phyloP scores from a whole-genome alignment of 2,329 filamentous ascomycete genomes.

The Amphichorda felina region DNA sequence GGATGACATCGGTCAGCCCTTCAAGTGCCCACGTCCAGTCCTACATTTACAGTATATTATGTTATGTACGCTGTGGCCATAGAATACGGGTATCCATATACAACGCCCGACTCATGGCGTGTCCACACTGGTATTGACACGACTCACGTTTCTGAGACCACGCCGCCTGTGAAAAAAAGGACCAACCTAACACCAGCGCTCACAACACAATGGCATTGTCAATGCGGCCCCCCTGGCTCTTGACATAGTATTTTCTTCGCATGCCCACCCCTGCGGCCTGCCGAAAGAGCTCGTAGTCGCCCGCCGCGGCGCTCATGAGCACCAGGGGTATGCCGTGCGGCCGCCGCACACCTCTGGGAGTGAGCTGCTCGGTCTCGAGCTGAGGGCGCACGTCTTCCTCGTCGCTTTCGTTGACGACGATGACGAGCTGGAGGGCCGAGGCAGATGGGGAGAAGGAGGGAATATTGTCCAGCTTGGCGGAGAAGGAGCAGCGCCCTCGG shows the following conservation, averaged over 20 bases:
- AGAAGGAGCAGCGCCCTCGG: slow-evolving; percentile 77
- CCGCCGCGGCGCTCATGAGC: slow-evolving; percentile 63
- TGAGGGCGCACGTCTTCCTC: slow-evolving; percentile 46
- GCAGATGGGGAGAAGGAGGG: slow-evolving; percentile 57
- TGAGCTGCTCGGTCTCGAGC: slow-evolving; percentile 63
- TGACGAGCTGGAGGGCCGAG: slow-evolving; percentile 62
- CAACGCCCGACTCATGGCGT: too few relatives aligned
- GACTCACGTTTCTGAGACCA: too few relatives aligned
- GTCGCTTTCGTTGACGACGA: slow-evolving; percentile 54
- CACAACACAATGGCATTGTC: slow-evolving; percentile 60
- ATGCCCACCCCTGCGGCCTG: slow-evolving; percentile 60
- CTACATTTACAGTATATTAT: too few relatives aligned
- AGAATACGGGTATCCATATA: too few relatives aligned
- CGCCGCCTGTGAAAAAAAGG: too few relatives aligned
- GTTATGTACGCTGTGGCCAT: too few relatives aligned
- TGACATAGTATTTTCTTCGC: slow-evolving; percentile 65
- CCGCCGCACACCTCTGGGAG: slow-evolving; percentile 55
- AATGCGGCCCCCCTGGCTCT: slow-evolving; percentile 70
- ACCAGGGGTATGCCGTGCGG: slow-evolving; percentile 69
- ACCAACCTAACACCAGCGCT: neutral
- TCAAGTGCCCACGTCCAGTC: too few relatives aligned
- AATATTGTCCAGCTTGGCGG: slow-evolving; percentile 73
- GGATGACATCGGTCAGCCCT: too few relatives aligned
- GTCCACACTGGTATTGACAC: too few relatives aligned
- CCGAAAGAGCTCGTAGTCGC: slow-evolving; percentile 46